phyloP scores from a whole-genome alignment of 1,284 basidiomycete species.

The Nidula niveotomentosa region DNA sequence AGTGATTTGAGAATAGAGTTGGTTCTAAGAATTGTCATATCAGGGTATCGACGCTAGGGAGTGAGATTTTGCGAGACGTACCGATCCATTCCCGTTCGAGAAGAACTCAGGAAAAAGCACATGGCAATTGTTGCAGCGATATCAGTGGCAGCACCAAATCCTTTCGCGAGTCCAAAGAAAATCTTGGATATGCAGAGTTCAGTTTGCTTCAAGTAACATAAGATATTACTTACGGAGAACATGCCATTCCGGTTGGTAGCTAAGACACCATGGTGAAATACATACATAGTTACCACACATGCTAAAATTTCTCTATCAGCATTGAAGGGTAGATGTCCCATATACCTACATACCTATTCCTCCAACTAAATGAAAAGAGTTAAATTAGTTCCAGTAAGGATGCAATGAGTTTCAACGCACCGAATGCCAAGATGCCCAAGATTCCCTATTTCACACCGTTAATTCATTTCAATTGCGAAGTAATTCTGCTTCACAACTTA shows the following conservation, averaged over 20 bases:
- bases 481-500: conserved; percentile 6
- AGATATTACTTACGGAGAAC: conserved; percentile 26
- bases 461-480: conserved; percentile 1
- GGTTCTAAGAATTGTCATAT: conserved; percentile 20
- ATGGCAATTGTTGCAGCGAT: conserved; percentile 41
- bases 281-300: conserved; percentile 26
- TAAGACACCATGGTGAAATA: conserved; percentile 25
- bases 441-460: not conserved
- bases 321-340: not conserved
- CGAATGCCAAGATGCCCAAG: conserved; percentile 11
- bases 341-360: conserved; percentile 16
- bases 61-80: conserved; percentile 11
- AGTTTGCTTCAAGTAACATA: too few relatives aligned
- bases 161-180: conserved; percentile 40
- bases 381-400: not conserved
- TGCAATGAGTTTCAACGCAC: conserved; percentile 8
- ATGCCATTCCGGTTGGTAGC: conserved; percentile 17
- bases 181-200: conserved; percentile 17
- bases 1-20: conserved; percentile 30
- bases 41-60: not conserved
- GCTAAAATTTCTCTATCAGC: conserved; percentile 7
- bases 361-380: conserved; percentile 10
- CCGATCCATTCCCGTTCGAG: conserved; percentile 31
- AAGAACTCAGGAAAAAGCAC: conserved; percentile 32
- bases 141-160: conserved; percentile 39